Base-by-base conservation (phyloP, 352 stramenopile genomes). In the Pythium oligandrum region DNA sequence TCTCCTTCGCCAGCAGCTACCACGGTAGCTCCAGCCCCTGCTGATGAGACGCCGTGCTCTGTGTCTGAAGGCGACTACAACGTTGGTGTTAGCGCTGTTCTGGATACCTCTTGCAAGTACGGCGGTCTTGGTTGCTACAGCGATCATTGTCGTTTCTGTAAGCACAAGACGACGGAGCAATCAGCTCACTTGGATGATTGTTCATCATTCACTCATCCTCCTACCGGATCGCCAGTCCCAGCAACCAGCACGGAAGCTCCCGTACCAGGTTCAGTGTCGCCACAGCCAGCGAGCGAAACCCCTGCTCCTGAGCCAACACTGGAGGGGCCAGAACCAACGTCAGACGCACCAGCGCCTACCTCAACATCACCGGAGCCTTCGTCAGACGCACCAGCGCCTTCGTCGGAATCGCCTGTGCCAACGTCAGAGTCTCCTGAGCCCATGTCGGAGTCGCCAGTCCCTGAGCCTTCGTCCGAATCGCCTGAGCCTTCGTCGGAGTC, bases 31-130 rank as follows among this genome's bases (percentile, higher is more conserved):
- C 63, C 48, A 42, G 66, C 52, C 34, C 34, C 54, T 33, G 35
- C 40, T 17, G 4, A 57, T 43, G 17, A 57, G 10, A 36, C 55
- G 5, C 31, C 26, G 11, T 73, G 63, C 51, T 62, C 49, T 5
- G 61, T 73, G 1, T 69, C 69, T 6, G 60, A 69, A 4, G 63
- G 69, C 3, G 66, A 75, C 52, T 59, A 61, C 31, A 55, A 51
- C 4, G 63, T 64, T 4, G 69, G 69, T 30, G 67, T 75, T 2
- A 36, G 48, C 32, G 33, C 54, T 6, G 49, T 57, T 36, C 42
- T 30, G 40, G 53, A 59, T 30, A 11, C 12, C 4, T 44, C 53
- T 10, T 59, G 53, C 32, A 38, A 38, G 31, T 40, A 3, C 39
- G 53, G 53, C 7, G 53, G 53, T 31, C 8, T 51, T 17, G 53